Percentiles rank a stretch among this genome's conserved stretches.
Evolutionary conservation across 306 rosid genomes (phyloP).

Genomic region (Dalbergia cultrata): DNA sequence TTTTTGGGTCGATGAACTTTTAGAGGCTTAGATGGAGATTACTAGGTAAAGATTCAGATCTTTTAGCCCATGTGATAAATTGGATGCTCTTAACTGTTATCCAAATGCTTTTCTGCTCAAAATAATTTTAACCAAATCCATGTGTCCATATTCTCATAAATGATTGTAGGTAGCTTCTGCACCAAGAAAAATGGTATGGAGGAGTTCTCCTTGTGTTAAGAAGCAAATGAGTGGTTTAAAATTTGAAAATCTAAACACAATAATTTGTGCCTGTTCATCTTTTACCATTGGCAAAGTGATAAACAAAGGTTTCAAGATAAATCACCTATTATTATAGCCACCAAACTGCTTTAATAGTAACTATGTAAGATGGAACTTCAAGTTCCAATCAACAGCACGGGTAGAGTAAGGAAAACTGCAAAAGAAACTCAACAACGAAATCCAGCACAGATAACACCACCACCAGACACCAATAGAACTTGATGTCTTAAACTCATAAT

Average conservation of each 20-base stretch:
- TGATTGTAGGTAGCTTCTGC: not conserved
- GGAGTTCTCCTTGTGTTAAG: no score
- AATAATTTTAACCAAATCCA: not conserved
- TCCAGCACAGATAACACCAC: conserved; percentile 1
- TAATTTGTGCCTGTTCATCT: not conserved
- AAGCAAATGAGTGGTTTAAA: not conserved
- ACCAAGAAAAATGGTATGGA: not conserved
- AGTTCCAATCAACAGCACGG: not conserved
- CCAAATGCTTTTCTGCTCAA: not conserved
- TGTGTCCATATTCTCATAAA: not conserved
- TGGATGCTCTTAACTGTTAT: not conserved
- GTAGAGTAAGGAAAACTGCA: conserved; percentile 14
- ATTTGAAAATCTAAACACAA: no score
- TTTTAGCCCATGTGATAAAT: not conserved
- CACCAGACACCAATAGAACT: not conserved
- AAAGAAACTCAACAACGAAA: conserved; percentile 35
- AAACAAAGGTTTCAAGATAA: conserved; percentile 1
- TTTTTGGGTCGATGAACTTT: not conserved
- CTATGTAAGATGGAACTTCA: not conserved
- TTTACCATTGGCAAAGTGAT: conserved; percentile 7
- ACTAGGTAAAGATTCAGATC: not conserved
- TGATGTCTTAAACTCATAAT: conserved; percentile 27
- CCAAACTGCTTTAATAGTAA: not conserved
- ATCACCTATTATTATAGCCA: conserved; percentile 7
- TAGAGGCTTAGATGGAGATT: conserved; percentile 1